Evolutionary conservation across 352 stramenopile species (phyloP), one percentile per base, ranked within the genome.

Genomic region (Phytopythium oedochilum): DNA sequence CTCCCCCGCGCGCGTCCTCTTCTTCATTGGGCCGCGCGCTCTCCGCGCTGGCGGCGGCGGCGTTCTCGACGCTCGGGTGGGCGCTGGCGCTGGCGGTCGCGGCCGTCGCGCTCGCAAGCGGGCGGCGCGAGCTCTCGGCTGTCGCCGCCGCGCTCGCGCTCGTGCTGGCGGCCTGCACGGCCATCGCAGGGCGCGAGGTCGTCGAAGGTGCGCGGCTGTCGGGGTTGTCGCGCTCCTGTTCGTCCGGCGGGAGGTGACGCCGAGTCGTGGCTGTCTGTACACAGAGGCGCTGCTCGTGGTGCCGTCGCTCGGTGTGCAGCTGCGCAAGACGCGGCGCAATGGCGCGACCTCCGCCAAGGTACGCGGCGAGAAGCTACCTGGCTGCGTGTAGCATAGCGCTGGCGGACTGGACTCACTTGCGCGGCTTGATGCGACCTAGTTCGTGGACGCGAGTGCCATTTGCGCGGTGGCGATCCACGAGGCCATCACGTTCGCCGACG

Each of bases 401-500:
- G n/a, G n/a, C n/a, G n/a, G n/a, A n/a, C n/a, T n/a, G n/a, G n/a
- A 15, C 43, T 10, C 22, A 42, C 22, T 29, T n/a, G 17, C 23
- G 14, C 40, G 26, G 15, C 22, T 36, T 0, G 10, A 5, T 20
- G 4, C 2, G 4, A 2, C 15, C 17, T 52, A 75, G 66, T 88
- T 88, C 40, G 55, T 88, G 40, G 73, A 84, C 38, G 57, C 57
- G 28, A 50, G 49, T 17, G 53, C 71, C 35, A 74, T 95, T 54
- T 75, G 67, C 26, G 83, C 81, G 2, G 80, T 93, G 38, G 73
- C 89, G 14, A 63, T 95, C 61, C 92, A 92, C 57, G 85, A 95
- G 57, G 81, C 73, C 5, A 93, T 95, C 43, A 82, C 71, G 28
- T 91, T 93, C 46, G 73, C 69, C 22, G 76, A 83, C 44, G 85